These are phyloP conservation scores for Volvox reticuliferus DNA, from an alignment of 139 green algal species.

Conservation along the genomic window DNA sequence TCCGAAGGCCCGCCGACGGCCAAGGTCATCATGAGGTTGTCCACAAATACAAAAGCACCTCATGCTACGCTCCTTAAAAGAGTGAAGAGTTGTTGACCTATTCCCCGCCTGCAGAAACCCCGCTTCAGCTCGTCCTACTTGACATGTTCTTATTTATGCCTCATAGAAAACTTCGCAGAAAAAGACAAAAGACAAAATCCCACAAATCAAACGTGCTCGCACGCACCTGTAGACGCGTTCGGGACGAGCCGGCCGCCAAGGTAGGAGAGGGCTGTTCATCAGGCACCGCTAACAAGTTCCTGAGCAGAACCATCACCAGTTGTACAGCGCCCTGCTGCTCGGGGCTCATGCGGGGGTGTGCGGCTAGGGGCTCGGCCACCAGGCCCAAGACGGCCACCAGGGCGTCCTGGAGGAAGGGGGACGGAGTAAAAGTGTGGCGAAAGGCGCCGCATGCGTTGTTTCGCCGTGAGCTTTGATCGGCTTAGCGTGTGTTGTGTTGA, in stretches of 20 bases:
- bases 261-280: slow-evolving; percentile 54
- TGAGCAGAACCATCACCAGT: slow-evolving; percentile 90
- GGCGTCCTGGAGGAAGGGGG: slow-evolving; percentile 57
- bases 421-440: too few species aligned
- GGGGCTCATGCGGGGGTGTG: slow-evolving; percentile 83
- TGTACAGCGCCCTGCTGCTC: slow-evolving; percentile 73
- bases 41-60: too few species aligned
- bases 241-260: neutral
- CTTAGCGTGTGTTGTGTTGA: too few species aligned
- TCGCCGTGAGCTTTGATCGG: too few species aligned
- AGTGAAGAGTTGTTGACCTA: too few species aligned
- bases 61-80: too few species aligned
- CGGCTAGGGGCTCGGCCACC: slow-evolving; percentile 75
- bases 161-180: neutral
- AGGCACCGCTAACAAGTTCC: slow-evolving; percentile 88
- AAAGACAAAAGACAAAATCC: neutral
- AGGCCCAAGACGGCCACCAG: slow-evolving; percentile 76
- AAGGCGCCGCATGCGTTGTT: too few species aligned
- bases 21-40: too few species aligned
- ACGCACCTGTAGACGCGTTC: slow-evolving; percentile 21
- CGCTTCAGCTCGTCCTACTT: neutral
- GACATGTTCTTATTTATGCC: neutral
- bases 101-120: neutral
- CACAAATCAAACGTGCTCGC: neutral
- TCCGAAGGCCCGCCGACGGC: too few species aligned